Evolutionary conservation across 1,284 basidiomycete species (phyloP).

Genomic region (Rhodotorula sp.): DNA sequence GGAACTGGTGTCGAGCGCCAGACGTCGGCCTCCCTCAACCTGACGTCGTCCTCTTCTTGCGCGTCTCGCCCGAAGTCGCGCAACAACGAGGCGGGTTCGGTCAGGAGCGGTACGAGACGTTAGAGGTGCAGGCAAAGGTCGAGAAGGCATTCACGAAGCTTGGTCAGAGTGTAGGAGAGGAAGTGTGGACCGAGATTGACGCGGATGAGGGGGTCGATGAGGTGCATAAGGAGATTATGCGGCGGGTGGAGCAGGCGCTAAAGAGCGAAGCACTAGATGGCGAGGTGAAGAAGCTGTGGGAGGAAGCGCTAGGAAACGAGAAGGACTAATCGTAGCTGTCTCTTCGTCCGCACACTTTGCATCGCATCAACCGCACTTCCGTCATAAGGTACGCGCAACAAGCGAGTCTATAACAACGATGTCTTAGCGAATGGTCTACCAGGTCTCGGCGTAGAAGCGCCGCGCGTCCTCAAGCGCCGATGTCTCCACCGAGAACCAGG

Average conservation of each 20-base stretch:
- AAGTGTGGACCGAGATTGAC: constrained; percentile 63
- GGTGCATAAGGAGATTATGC: constrained; percentile 63
- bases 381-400: background rate
- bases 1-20: constrained; percentile 77
- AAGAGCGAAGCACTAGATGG: background rate
- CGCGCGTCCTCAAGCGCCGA: constrained; percentile 26
- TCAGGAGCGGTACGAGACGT: constrained; percentile 63
- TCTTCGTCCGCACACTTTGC: too few relatives aligned
- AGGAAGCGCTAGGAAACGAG: background rate
- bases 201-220: constrained; percentile 60
- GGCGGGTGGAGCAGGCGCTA: constrained; percentile 52
- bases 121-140: constrained; percentile 64
- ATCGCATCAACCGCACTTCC: too few relatives aligned
- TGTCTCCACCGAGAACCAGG: constrained; percentile 37
- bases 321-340: background rate
- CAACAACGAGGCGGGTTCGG: constrained; percentile 80
- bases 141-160: constrained; percentile 64
- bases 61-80: constrained; percentile 71
- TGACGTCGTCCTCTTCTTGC: constrained; percentile 83
- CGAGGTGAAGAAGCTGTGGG: constrained; percentile 35
- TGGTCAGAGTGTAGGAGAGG: constrained; percentile 52
- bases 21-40: constrained; percentile 84
- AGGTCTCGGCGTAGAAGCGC: constrained; percentile 25
- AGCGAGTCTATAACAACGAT: background rate
- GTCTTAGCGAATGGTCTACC: constrained; percentile 2